phyloP scores from a whole-genome alignment of 2,329 filamentous ascomycete species.

The Aspergillus ibericus region DNA sequence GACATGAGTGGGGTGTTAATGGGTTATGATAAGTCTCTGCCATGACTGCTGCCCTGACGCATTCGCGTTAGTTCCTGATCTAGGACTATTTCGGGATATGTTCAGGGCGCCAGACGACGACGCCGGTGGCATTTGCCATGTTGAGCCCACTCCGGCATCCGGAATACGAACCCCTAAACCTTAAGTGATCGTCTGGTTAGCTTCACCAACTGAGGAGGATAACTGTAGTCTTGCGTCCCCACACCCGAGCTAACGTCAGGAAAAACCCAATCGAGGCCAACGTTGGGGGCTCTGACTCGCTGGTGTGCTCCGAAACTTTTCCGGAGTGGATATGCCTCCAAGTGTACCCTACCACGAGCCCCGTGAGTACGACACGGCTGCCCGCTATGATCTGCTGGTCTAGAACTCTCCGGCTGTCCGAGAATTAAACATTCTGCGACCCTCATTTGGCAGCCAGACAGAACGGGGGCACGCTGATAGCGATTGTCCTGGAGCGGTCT shows the following conservation, averaged over 20 bases:
- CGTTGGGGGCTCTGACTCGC: neutral
- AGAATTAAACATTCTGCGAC: neutral
- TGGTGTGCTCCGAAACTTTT: neutral
- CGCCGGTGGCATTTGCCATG: neutral
- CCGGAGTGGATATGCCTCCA: neutral
- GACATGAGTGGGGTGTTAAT: slow-evolving; percentile 4
- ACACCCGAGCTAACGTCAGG: neutral
- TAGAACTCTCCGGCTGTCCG: neutral
- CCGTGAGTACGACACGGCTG: neutral
- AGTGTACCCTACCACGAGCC: neutral
- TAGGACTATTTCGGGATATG: neutral
- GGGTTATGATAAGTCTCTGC: neutral
- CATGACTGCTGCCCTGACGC: neutral
- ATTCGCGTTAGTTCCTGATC: neutral
- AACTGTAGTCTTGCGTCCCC: neutral
- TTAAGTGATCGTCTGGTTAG: neutral
- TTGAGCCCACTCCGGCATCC: neutral
- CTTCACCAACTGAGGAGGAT: neutral
- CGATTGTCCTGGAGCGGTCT: neutral
- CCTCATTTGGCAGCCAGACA: neutral
- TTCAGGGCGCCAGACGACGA: neutral
- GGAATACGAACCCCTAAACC: neutral
- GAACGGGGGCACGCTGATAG: neutral
- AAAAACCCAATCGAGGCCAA: neutral
- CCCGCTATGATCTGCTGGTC: neutral